Evolutionary conservation across 352 stramenopile genomes (phyloP).

Genomic region (Globisporangium middletonii): DNA sequence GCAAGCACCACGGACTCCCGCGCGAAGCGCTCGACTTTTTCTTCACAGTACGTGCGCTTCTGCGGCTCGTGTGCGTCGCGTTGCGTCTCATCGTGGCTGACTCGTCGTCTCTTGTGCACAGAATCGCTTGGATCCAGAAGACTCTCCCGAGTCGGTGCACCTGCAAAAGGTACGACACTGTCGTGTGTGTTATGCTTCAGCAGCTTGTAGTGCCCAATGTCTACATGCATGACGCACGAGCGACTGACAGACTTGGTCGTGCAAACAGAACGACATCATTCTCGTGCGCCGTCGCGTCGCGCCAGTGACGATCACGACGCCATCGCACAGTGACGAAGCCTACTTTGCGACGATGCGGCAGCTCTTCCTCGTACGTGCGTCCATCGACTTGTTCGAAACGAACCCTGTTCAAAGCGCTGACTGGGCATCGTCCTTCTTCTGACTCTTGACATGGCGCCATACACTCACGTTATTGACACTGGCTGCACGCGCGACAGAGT

Average conservation of each 20-base stretch:
- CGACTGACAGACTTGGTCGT: background rate
- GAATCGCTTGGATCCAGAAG: conserved; percentile 73
- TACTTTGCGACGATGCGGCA: conserved; percentile 79
- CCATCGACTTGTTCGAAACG: background rate
- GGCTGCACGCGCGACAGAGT: conserved; percentile 23
- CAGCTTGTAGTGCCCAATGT: background rate
- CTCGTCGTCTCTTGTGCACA: conserved; percentile 12
- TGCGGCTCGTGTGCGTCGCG: too few relatives aligned
- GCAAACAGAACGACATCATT: conserved; percentile 80
- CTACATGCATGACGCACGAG: too few relatives aligned
- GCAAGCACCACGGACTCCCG: conserved; percentile 96
- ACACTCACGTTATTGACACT: background rate
- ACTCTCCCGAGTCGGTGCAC: conserved; percentile 81
- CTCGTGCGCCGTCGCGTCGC: conserved; percentile 55
- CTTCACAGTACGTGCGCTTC: conserved; percentile 75
- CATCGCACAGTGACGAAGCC: conserved; percentile 53
- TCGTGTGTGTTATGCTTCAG: background rate
- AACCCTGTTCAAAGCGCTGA: background rate
- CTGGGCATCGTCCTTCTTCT: background rate
- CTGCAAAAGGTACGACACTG: conserved; percentile 56
- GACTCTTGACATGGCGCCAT: background rate
- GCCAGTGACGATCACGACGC: conserved; percentile 30
- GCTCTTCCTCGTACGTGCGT: conserved; percentile 42
- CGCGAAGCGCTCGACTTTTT: conserved; percentile 98
- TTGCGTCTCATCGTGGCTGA: too few relatives aligned